Base-by-base conservation (phyloP, 2,329 filamentous ascomycete genomes). In the Nothophaeocryptopus gaeumannii region DNA sequence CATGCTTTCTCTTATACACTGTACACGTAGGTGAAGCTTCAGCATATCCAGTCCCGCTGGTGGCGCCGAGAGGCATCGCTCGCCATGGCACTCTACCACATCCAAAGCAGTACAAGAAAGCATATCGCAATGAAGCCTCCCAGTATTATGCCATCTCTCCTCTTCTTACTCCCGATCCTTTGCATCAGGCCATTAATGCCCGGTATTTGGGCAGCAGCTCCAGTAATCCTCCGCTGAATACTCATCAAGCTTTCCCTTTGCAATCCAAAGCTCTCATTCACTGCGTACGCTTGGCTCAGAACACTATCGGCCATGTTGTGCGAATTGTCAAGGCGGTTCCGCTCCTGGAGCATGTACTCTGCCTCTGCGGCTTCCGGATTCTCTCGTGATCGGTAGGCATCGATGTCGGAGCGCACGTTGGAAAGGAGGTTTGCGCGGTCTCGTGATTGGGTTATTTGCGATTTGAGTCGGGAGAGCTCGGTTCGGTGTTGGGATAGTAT, bases 281-380 rank as follows among this genome's bases (percentile, higher is more conserved):
- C 89, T 9, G 92, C 91, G 72, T 99, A 99, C 7, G 93, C 93
- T 75, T 97, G 93, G 67, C 86, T 91, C 52, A 99, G 78, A 31
- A 99, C 90, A 55, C 82, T 87, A 69, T 99, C 93, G 40, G 89
- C 86, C 77, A 95, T 84, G 60, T 83, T 86, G 71, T 97, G 87
- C 64, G 88, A 95, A 67, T 89, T 86, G 67, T 99, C 93, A 65
- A 99, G 83, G 57, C 88, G 82, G 55, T 78, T 76, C 44, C 93
- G 81, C 78, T 99, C 93, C 62, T 88, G 86, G 26, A 99, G 80
- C 91, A 99, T 96, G 75, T 97, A 99, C 54, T 99, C 92, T 39
- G 89, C 89, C 73, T 97, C 93, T 47, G 85, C 87, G 2, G 84
- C 83, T 60, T 82, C 87, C 8, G 89, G 88, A 67, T 95, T 93